Evolutionary conservation across 2,329 filamentous ascomycete species (phyloP), one percentile per base, ranked within the genome.

Genomic region (Alternaria sp.): DNA sequence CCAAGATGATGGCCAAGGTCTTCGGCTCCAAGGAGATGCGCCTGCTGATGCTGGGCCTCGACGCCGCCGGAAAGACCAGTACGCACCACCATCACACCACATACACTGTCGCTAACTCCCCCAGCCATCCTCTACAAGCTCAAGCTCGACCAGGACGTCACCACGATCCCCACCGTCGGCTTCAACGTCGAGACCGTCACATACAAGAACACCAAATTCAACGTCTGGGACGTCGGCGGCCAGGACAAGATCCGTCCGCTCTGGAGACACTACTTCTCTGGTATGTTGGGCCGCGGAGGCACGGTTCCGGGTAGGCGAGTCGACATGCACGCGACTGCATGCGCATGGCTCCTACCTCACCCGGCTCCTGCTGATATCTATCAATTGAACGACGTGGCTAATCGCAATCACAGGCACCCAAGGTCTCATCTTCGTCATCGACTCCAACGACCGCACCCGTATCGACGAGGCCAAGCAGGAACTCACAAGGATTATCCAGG

Each of bases 151-250:
- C 92, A 97, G 88, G 96, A 97, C 82, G 96, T 98, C 83, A 98
- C 96, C 81, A 99, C 96, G 75, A 99, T 99, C 80, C 96, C 96
- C 75, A 99, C 96, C 80, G 97, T 98, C 80, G 96, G 96, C 79
- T 99, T 99, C 91, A 99, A 99, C 87, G 96, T 99, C 83, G 96
- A 99, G 89, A 98, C 96, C 60, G 96, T 99, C 83, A 94, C 97
- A 83, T 98, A 98, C 89, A 97, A 97, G 90, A 99, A 99, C 90
- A 97, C 97, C 79, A 93, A 97, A 83, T 99, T 99, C 89, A 98
- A 95, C 83, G 96, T 99, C 82, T 99, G 96, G 96, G 96, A 98
- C 87, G 96, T 99, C 80, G 96, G 96, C 88, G 96, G 96, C 83
- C 96, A 99, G 88, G 96, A 99, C 90, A 98, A 98, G 92, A 99